A percentile compares a stretch with the other conserved stretches of the same genome.
These are phyloP conservation scores for Coniochaeta sp. DNA, from an alignment of 2,329 filamentous ascomycete species.

Conservation along the genomic window DNA sequence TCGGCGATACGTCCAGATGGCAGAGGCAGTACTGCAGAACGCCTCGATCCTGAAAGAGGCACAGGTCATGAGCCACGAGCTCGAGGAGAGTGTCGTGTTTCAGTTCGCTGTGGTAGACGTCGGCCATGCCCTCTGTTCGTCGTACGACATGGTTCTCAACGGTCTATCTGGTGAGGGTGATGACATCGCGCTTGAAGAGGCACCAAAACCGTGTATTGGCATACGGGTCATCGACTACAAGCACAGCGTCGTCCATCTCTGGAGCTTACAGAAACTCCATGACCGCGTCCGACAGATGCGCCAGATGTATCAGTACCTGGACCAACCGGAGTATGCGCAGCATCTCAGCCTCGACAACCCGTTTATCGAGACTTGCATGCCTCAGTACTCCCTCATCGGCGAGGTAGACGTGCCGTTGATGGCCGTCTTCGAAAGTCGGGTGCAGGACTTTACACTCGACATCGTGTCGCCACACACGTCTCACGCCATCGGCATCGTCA, in stretches of 20 bases:
- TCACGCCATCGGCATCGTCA: constrained; percentile 83
- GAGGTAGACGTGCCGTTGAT: constrained; percentile 88
- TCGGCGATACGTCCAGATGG: constrained; percentile 87
- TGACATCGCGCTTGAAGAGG: constrained; percentile 72
- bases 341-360: constrained; percentile 91
- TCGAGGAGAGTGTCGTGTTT: constrained; percentile 88
- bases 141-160: constrained; percentile 93
- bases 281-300: constrained; percentile 86
- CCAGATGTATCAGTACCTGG: constrained; percentile 93
- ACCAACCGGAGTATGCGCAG: constrained; percentile 88
- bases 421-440: constrained; percentile 88
- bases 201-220: constrained; percentile 83
- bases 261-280: constrained; percentile 90
- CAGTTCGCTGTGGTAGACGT: constrained; percentile 89
- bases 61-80: constrained; percentile 94
- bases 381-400: constrained; percentile 84
- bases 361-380: constrained; percentile 85
- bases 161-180: constrained; percentile 80
- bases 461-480: constrained; percentile 88
- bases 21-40: constrained; percentile 82
- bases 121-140: constrained; percentile 83
- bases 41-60: constrained; percentile 88
- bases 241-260: constrained; percentile 77
- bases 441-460: constrained; percentile 90
- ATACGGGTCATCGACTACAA: constrained; percentile 89